A percentile compares a stretch with the other conserved stretches of the same genome.
phyloP scores from a whole-genome alignment of 495 filamentous ascomycete species.

The Penicillium canescens region DNA sequence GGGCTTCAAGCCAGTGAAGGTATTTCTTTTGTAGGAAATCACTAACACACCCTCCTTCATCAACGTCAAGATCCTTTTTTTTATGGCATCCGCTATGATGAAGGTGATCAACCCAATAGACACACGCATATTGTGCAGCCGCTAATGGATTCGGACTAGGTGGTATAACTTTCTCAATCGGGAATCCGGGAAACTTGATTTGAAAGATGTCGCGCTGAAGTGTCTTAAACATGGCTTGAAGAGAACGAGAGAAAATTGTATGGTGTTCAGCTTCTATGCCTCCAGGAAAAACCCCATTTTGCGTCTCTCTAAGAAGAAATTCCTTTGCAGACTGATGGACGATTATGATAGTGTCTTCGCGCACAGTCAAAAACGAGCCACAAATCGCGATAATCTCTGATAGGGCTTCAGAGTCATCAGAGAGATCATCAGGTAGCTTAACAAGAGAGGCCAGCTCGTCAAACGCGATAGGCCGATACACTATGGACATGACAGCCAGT shows the following conservation, averaged over 20 bases:
- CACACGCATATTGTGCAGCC: conserved; percentile 29
- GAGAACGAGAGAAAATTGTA: conserved; percentile 27
- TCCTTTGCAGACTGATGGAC: conserved; percentile 48
- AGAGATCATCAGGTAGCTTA: conserved; percentile 5
- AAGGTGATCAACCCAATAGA: conserved; percentile 44
- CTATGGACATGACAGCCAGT: conserved; percentile 16
- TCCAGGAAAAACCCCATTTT: conserved; percentile 13
- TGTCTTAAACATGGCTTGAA: conserved; percentile 17
- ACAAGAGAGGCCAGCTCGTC: conserved; percentile 21
- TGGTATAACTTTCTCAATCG: not conserved
- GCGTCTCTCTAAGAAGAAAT: conserved; percentile 19
- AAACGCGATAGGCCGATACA: conserved; percentile 29
- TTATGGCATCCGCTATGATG: not conserved
- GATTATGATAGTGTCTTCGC: conserved; percentile 29
- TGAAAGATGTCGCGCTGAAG: conserved; percentile 22
- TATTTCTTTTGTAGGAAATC: conserved; percentile 25
- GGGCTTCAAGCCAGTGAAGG: conserved; percentile 40
- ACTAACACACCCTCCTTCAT: conserved; percentile 10
- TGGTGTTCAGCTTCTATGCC: conserved; percentile 21
- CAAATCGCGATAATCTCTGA: conserved; percentile 13
- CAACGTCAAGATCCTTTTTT: not conserved
- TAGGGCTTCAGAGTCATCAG: not conserved
- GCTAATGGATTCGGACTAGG: conserved; percentile 16
- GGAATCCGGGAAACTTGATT: conserved; percentile 8
- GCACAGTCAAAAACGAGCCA: conserved; percentile 23